Base-by-base conservation (phyloP, 1,139 yeast genomes). In the Scheffersomyces titani region DNA sequence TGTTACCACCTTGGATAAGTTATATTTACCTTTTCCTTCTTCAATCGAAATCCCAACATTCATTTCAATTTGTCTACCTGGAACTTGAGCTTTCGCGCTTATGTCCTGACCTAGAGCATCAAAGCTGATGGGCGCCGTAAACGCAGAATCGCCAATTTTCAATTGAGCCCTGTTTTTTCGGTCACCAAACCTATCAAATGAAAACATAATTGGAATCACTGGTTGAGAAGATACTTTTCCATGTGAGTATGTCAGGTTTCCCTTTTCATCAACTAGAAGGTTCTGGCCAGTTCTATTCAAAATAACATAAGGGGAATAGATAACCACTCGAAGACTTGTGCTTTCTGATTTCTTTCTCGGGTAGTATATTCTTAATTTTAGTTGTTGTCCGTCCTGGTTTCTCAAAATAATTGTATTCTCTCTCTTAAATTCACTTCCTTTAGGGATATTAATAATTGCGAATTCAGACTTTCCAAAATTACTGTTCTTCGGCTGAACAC, bases 11-110 rank as follows among this genome's bases (percentile, higher is more conserved):
- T 92, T 92, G 0, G 97, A 84, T 59, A 90, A 69, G 56, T 85
- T 83, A 69, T 90, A 94, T 59, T 85, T 86, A 1, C 98, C 99
- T 62, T 85, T 86, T n/a, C 98, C 99, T 64, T 93, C 98, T 0
- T 82, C 73, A 6, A 94, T 83, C 21, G 85, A 78, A 19, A 93
- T 73, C 16, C 98, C 98, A 22, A 93, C 76, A 67, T 90, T 87
- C 61, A 87, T 84, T 65, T 92, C 97, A 11, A 84, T 71, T 57
- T 84, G 89, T 58, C 81, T 83, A 18, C 85, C 85, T 49, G 79
- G 78, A 1, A 88, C 66, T 51, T 85, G 86, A 50, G 92, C 82
- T 7, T 78, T 78, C 2, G 89, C 82, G 55, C 92, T 96, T 51
- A 83, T 81, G 0, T 87, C 78, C 63, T 92, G 96, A 0, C 99